Conservation (phyloP, 129 eudicot species). For the Kitagawia praeruptora region DNA sequence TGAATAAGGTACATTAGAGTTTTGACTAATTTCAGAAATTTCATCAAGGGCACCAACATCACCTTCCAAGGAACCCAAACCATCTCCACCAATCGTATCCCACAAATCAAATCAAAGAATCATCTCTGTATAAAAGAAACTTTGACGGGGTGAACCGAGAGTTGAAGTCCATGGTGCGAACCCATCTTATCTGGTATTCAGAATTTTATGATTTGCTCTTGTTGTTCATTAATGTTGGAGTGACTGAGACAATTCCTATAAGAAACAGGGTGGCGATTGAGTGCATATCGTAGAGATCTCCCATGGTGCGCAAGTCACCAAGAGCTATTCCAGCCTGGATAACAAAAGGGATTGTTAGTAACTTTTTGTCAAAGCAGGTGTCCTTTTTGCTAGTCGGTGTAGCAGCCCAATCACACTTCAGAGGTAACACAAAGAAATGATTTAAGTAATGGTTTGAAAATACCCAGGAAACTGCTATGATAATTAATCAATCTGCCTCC, state of each 20-base stretch:
- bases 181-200: background rate
- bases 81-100: background rate
- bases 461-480: background rate
- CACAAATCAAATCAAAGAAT: background rate
- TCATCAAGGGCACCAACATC: background rate
- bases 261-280: conserved; percentile 81
- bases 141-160: conserved; percentile 11
- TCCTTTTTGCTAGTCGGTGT: background rate
- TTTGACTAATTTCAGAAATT: background rate
- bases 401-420: background rate
- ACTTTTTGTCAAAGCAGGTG: background rate
- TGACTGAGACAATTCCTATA: conserved; percentile 56
- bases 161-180: conserved; percentile 1
- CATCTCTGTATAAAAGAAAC: conserved; percentile 22
- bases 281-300: conserved; percentile 76
- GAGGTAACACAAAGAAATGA: background rate
- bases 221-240: conserved; percentile 66
- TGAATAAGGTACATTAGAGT: background rate
- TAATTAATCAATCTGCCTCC: background rate
- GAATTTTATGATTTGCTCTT: conserved; percentile 30
- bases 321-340: conserved; percentile 92
- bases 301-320: conserved; percentile 75
- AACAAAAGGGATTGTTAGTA: background rate
- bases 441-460: background rate
- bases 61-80: background rate